phyloP scores from a whole-genome alignment of 192 early-diverging fungal species.

The Pilobolus umbonatus region DNA sequence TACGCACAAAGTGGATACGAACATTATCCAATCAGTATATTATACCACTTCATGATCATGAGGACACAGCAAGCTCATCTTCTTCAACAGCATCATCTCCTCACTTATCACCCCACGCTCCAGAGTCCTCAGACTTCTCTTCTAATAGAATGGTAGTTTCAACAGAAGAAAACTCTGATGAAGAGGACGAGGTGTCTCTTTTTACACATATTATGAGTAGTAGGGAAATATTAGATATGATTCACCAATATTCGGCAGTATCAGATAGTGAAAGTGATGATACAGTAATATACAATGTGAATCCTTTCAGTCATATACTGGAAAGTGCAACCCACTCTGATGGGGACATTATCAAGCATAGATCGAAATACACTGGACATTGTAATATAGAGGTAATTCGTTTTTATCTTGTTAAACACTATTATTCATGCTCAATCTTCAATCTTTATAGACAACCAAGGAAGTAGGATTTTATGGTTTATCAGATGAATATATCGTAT shows the following conservation, averaged over 20 bases:
- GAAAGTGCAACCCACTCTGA: neutral
- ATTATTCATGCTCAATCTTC: conserved; percentile 5
- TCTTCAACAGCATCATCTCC: neutral
- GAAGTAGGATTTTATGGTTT: conserved; percentile 70
- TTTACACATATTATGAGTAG: conserved; percentile 7
- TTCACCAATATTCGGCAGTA: neutral
- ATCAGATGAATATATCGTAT: conserved; percentile 62
- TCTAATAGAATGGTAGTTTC: neutral
- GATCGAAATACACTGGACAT: conserved; percentile 24
- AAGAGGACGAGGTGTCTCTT: neutral
- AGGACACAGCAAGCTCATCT: neutral
- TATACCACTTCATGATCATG: no score
- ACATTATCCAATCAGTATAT: no score
- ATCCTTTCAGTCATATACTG: neutral
- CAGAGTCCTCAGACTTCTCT: neutral
- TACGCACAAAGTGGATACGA: no score
- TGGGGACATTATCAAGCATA: neutral
- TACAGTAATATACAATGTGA: neutral
- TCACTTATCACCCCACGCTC: neutral
- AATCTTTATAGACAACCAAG: conserved; percentile 55
- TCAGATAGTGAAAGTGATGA: conserved; percentile 22
- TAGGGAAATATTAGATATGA: conserved; percentile 2
- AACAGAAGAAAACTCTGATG: conserved; percentile 11
- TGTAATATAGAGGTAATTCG: conserved; percentile 24
- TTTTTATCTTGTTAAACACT: neutral